Base-by-base conservation (phyloP, 2,329 filamentous ascomycete species). In the Colletotrichum eremochloae region DNA sequence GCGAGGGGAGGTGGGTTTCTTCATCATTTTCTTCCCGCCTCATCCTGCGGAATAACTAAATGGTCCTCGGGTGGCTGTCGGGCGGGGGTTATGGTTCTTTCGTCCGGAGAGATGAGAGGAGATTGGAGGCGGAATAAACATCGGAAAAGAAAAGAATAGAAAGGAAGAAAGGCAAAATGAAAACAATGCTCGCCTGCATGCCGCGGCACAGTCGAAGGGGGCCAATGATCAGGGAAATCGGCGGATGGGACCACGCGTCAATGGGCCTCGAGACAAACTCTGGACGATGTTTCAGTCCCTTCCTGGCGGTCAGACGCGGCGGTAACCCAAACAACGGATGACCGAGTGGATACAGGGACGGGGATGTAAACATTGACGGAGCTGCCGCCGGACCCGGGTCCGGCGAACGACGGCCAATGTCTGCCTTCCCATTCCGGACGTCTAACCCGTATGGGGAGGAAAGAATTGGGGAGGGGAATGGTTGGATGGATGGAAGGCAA, bases 221-320 rank as follows among this genome's bases (percentile, higher is more conserved):
- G 53, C 44, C 67, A 69, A 65, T 60, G 48, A 67, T n/a, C 18
- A n/a, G 48, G 18, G 58, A 31, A 71, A 48, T 42, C 12, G 40
- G 40, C 40, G 40, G 48, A 57, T 50, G 67, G 63, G 31, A 65
- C 65, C 68, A 71, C 68, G 68, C 68, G 65, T 57, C 44, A 42
- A 44, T 14, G 38, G 46, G 15, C 52, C 65, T 63, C 48, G 62
- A 31, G 44, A 46, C 44, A 42, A 29, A 58, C 48, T 63, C 58
- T 58, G 65, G 69, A 72, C 29, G 69, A 60, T 63, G 69, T 72
- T 72, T 72, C 65, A 72, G 65, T 62, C 24, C 36, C 36, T 48
- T 42, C 56, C 31, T 62, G 33, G 50, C 50, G 57, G 48, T 71
- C 57, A 68, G 68, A 68, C 64, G 36, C 57, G n/a, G 42, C 56